These are phyloP conservation scores for Extremus antarcticus DNA, from an alignment of 495 filamentous ascomycete genomes.

Conservation along the genomic window DNA sequence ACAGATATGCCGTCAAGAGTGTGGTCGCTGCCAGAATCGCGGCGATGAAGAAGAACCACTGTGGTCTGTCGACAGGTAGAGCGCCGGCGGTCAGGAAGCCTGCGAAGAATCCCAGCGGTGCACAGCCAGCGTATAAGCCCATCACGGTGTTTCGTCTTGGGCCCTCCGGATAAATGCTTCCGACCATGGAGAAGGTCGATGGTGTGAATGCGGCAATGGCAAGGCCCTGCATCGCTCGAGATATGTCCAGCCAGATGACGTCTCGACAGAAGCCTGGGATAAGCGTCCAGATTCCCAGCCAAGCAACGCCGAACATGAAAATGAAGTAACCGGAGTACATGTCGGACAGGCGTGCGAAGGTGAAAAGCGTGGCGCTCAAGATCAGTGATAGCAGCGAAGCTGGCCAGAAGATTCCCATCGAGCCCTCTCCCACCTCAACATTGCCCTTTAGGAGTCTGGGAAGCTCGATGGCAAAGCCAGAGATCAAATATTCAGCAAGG, in stretches of 20 bases:
- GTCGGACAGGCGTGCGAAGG: conserved; percentile 49
- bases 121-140: conserved; percentile 66
- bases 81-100: conserved; percentile 73
- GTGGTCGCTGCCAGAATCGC: conserved; percentile 43
- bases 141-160: conserved; percentile 81
- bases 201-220: conserved; percentile 71
- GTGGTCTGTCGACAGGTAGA: conserved; percentile 51
- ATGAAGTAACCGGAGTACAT: conserved; percentile 59
- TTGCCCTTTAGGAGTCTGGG: conserved; percentile 45
- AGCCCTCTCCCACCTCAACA: background rate
- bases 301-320: conserved; percentile 56
- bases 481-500: conserved; percentile 64
- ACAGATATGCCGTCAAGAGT: conserved; percentile 44
- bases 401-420: conserved; percentile 46
- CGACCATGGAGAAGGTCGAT: conserved; percentile 68
- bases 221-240: conserved; percentile 68
- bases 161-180: conserved; percentile 69
- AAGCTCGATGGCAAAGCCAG: conserved; percentile 73
- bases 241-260: conserved; percentile 44
- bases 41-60: conserved; percentile 77
- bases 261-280: conserved; percentile 53
- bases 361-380: conserved; percentile 61
- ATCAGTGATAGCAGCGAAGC: conserved; percentile 67
- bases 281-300: conserved; percentile 64
- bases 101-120: conserved; percentile 68